Conservation (phyloP, 495 filamentous ascomycete species). For the Pseudomonodictys pantanalensis region DNA sequence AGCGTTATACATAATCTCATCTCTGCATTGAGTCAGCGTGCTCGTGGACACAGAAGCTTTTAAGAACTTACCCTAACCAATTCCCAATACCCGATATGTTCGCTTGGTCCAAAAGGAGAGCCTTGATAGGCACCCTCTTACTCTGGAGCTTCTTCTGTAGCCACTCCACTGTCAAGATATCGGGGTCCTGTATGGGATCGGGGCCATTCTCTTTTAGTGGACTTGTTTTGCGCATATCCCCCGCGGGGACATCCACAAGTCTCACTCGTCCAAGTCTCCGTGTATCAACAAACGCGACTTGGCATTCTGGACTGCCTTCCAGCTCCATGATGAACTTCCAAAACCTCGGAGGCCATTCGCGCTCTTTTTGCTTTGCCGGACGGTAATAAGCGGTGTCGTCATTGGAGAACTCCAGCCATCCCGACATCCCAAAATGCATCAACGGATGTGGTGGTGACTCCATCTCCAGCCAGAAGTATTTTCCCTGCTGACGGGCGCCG, state of each 20-base stretch:
- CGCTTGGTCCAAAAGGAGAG: slow-evolving; percentile 81
- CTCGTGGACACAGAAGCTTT: not conserved
- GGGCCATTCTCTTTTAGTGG: slow-evolving; percentile 90
- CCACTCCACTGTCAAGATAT: slow-evolving; percentile 70
- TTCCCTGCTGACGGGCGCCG: slow-evolving; percentile 79
- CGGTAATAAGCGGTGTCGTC: slow-evolving; percentile 77
- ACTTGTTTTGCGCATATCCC: slow-evolving; percentile 68
- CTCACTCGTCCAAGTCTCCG: slow-evolving; percentile 74
- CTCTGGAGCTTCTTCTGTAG: slow-evolving; percentile 63
- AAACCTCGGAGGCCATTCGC: slow-evolving; percentile 83
- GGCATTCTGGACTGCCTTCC: slow-evolving; percentile 55
- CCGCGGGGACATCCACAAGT: slow-evolving; percentile 74
- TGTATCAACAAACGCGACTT: slow-evolving; percentile 81
- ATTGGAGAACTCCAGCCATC: slow-evolving; percentile 83
- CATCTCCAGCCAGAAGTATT: slow-evolving; percentile 88
- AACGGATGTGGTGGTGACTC: slow-evolving; percentile 76
- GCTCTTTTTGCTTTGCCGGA: slow-evolving; percentile 56
- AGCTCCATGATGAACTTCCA: slow-evolving; percentile 81
- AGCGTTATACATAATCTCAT: slow-evolving; percentile 86
- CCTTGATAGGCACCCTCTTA: slow-evolving; percentile 81
- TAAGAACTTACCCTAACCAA: slow-evolving; percentile 73
- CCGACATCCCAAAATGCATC: slow-evolving; percentile 90
- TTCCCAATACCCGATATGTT: slow-evolving; percentile 92
- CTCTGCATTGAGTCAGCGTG: slow-evolving; percentile 38
- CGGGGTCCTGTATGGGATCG: slow-evolving; percentile 82